Conservation (phyloP, 805 yeast genomes). For the Cyberlindnera xylosilytica region DNA sequence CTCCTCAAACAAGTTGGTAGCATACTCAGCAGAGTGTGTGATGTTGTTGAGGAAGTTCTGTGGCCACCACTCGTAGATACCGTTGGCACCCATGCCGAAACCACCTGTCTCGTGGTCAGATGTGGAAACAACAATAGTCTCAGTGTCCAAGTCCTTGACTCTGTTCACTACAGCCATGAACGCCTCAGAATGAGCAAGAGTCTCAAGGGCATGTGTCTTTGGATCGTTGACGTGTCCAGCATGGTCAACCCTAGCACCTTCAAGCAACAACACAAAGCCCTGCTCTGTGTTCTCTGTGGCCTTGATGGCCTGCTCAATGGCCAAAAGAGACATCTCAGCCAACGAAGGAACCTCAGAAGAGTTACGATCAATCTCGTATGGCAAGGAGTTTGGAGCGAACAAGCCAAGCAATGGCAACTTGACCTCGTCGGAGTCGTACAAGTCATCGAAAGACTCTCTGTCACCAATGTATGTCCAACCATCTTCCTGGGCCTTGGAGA, state of each 20-base stretch:
- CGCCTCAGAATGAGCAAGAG: constrained; percentile 78
- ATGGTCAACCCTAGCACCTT: constrained; percentile 92
- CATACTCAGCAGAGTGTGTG: constrained; percentile 71
- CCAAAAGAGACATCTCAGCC: constrained; percentile 71
- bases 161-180: constrained; percentile 70
- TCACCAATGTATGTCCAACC: constrained; percentile 70
- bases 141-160: constrained; percentile 65
- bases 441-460: constrained; percentile 51
- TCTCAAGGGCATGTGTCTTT: constrained; percentile 88
- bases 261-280: constrained; percentile 83
- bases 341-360: constrained; percentile 63
- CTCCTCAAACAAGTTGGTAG: constrained; percentile 42
- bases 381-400: constrained; percentile 69
- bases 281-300: constrained; percentile 72
- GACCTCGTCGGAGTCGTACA: constrained; percentile 49
- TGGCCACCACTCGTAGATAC: constrained; percentile 87
- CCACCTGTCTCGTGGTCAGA: constrained; percentile 97
- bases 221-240: constrained; percentile 94
- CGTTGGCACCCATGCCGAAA: constrained; percentile 71
- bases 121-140: constrained; percentile 75
- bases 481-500: constrained; percentile 53
- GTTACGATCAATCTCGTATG: constrained; percentile 77
- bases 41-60: constrained; percentile 57
- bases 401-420: constrained; percentile 72
- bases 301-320: constrained; percentile 61